Conservation (phyloP, 768 basidiomycete species). For the Boletales sp. region DNA sequence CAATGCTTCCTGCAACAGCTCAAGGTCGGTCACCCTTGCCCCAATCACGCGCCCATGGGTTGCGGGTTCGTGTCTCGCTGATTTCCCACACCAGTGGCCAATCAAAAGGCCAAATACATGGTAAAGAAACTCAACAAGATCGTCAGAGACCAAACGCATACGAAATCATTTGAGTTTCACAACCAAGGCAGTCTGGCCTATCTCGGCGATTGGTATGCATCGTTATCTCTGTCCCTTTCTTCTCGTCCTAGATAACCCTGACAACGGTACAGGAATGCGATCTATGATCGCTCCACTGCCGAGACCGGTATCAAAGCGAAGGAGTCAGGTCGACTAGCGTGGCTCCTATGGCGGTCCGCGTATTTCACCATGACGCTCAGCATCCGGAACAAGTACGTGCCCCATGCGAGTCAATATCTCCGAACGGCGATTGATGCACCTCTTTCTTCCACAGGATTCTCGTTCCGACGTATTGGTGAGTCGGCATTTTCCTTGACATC, state of each 20-base stretch:
- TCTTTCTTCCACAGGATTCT: constrained; percentile 43
- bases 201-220: constrained; percentile 65
- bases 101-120: constrained; percentile 71
- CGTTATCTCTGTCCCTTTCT: not conserved
- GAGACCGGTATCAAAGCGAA: constrained; percentile 49
- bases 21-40: constrained; percentile 49
- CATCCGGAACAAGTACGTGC: constrained; percentile 60
- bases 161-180: constrained; percentile 63
- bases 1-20: constrained; percentile 75
- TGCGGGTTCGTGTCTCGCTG: constrained; percentile 15
- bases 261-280: constrained; percentile 56
- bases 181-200: constrained; percentile 79
- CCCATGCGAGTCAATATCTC: constrained; percentile 1
- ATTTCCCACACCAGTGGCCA: constrained; percentile 50
- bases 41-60: constrained; percentile 13
- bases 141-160: constrained; percentile 44
- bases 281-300: constrained; percentile 62
- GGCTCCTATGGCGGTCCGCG: constrained; percentile 78
- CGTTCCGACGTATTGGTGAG: constrained; percentile 64
- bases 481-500: constrained; percentile 13
- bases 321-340: constrained; percentile 66
- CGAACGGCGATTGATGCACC: constrained; percentile 6
- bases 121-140: constrained; percentile 63
- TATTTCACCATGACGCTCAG: constrained; percentile 79
- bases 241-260: not conserved